Percentiles rank a stretch among this genome's conserved stretches.
These are phyloP conservation scores for Sclerotinia spermophila DNA, from an alignment of 2,329 filamentous ascomycete genomes.

Conservation along the genomic window DNA sequence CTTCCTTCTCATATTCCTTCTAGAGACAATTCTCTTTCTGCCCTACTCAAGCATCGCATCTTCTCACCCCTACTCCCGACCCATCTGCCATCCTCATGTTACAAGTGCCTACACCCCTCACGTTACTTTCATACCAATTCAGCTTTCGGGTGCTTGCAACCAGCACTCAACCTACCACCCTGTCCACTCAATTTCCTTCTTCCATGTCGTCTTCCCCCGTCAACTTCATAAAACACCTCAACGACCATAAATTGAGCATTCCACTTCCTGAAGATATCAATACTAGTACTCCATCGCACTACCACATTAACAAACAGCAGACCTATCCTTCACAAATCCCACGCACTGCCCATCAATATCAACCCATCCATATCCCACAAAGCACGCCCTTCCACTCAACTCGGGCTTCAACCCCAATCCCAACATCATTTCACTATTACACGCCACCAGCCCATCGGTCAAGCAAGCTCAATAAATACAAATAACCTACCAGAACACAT, in stretches of 20 bases:
- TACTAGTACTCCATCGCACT: background rate
- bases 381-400: background rate
- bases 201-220: background rate
- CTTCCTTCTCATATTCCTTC: background rate
- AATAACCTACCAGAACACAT: background rate
- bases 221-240: background rate
- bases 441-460: background rate
- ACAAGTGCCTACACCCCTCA: background rate
- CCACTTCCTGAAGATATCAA: background rate
- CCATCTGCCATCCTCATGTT: background rate
- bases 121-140: background rate
- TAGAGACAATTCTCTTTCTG: background rate
- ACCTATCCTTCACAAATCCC: background rate
- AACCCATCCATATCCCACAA: background rate
- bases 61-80: background rate
- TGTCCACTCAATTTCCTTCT: background rate
- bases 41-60: background rate
- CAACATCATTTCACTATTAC: background rate
- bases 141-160: background rate
- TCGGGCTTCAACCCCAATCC: background rate
- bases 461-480: background rate
- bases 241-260: background rate
- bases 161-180: background rate
- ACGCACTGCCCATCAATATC: background rate
- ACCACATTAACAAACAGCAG: background rate